phyloP scores from a whole-genome alignment of 768 basidiomycete species.

The Xanthoconium stramineum region DNA sequence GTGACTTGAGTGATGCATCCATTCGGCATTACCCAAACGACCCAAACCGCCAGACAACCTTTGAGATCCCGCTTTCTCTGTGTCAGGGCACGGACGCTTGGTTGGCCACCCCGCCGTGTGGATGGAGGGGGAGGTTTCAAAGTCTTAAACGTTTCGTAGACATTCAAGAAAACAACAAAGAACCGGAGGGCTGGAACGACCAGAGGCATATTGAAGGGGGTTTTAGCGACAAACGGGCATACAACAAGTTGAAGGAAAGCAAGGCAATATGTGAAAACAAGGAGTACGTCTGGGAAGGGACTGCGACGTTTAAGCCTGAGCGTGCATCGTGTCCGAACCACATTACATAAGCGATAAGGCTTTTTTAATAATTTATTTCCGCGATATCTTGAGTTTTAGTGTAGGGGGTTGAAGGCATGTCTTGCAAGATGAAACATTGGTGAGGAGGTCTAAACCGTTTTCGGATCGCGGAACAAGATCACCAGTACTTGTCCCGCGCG shows the following conservation, averaged over 20 bases:
- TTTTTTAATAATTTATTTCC: too few relatives aligned
- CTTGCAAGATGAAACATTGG: too few relatives aligned
- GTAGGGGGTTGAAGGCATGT: too few relatives aligned
- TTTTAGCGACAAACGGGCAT: conserved; percentile 10
- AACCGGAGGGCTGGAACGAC: conserved; percentile 65
- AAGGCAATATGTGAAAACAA: neutral
- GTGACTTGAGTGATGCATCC: conserved; percentile 4
- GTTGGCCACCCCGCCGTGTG: conserved; percentile 48
- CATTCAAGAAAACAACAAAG: conserved; percentile 70
- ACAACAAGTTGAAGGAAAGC: neutral
- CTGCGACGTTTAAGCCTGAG: neutral
- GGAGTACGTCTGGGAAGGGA: neutral
- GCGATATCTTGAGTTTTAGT: too few relatives aligned
- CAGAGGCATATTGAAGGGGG: conserved; percentile 52
- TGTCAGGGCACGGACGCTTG: conserved; percentile 62
- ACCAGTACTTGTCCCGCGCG: too few relatives aligned
- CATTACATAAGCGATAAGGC: conserved; percentile 21
- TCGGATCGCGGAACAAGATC: too few relatives aligned
- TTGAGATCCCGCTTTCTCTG: conserved; percentile 85
- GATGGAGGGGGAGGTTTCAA: conserved; percentile 63
- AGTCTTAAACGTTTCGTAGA: conserved; percentile 84
- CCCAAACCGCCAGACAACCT: conserved; percentile 79
- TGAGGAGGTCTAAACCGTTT: too few relatives aligned
- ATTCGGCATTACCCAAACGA: conserved; percentile 66
- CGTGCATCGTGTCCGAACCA: conserved; percentile 11